phyloP scores from a whole-genome alignment of 495 filamentous ascomycete species.

The Coniosporium apollinis region DNA sequence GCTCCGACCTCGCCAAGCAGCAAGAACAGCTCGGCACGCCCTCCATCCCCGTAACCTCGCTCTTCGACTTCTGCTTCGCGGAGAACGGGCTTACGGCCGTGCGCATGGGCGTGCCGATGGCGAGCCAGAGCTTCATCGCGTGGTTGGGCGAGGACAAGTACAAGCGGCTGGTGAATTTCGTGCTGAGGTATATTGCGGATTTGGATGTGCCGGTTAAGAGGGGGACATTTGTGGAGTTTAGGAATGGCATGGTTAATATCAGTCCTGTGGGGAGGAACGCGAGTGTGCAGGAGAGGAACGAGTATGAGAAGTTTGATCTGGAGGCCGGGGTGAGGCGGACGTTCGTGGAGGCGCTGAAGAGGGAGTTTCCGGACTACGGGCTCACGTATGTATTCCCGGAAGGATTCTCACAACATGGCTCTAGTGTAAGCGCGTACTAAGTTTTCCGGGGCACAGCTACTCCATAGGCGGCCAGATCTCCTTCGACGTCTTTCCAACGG shows the following conservation, averaged over 20 bases:
- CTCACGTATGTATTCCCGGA: slow-evolving; percentile 69
- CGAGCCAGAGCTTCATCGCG: slow-evolving; percentile 67
- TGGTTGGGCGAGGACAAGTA: slow-evolving; percentile 89
- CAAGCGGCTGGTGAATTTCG: slow-evolving; percentile 72
- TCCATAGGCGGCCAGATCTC: slow-evolving; percentile 94
- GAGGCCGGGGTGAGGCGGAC: slow-evolving; percentile 52
- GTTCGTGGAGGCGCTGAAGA: slow-evolving; percentile 57
- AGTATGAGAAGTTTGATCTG: slow-evolving; percentile 64
- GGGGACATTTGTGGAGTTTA: slow-evolving; percentile 93
- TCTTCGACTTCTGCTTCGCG: slow-evolving; percentile 93
- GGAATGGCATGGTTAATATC: slow-evolving; percentile 94
- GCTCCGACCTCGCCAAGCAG: slow-evolving; percentile 74
- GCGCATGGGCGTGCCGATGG: slow-evolving; percentile 55
- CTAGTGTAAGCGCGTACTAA: too few species aligned
- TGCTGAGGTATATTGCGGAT: slow-evolving; percentile 78
- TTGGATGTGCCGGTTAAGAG: slow-evolving; percentile 77
- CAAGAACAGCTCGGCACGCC: slow-evolving; percentile 77
- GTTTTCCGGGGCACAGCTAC: slow-evolving; percentile 53
- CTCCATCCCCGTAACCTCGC: slow-evolving; percentile 44
- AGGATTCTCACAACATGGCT: too few species aligned
- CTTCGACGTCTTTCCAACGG: slow-evolving; percentile 91
- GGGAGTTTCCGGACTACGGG: slow-evolving; percentile 66
- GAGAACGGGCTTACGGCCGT: slow-evolving; percentile 93
- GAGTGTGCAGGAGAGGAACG: slow-evolving; percentile 56
- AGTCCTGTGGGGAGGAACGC: slow-evolving; percentile 88